Evolutionary conservation across 2,329 filamentous ascomycete genomes (phyloP).

Genomic region (Sarocladium strictum): DNA sequence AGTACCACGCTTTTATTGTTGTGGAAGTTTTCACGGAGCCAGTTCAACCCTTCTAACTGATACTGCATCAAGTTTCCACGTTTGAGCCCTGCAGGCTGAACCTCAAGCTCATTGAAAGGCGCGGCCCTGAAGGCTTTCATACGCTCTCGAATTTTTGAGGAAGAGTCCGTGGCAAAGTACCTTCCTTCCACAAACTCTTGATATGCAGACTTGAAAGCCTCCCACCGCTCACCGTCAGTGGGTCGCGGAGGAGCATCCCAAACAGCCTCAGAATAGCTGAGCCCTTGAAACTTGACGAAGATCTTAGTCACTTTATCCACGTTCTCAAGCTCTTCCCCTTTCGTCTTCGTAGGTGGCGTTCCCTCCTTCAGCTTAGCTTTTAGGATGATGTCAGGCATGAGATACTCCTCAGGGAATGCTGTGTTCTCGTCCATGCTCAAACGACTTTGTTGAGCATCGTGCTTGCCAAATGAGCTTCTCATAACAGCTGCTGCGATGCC

Average conservation of each 20-base stretch:
- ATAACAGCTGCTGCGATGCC: constrained; percentile 58
- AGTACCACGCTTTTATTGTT: constrained; percentile 78
- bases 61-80: constrained; percentile 88
- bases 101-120: constrained; percentile 62
- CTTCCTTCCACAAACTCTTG: constrained; percentile 77
- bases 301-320: constrained; percentile 68
- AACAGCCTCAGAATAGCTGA: constrained; percentile 83
- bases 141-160: constrained; percentile 57
- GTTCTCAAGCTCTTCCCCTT: constrained; percentile 64
- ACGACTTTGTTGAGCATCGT: constrained; percentile 51
- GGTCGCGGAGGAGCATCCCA: constrained; percentile 72
- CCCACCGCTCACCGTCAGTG: constrained; percentile 55
- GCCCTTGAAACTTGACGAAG: constrained; percentile 85
- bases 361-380: constrained; percentile 54
- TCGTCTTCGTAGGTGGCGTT: constrained; percentile 47
- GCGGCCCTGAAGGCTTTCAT: constrained; percentile 60
- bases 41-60: constrained; percentile 88
- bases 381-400: constrained; percentile 85
- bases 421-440: constrained; percentile 65
- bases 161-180: constrained; percentile 54
- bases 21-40: constrained; percentile 89
- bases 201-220: constrained; percentile 77
- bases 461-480: constrained; percentile 71
- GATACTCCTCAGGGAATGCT: constrained; percentile 80
- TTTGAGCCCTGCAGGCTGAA: constrained; percentile 67